Conservation (phyloP, 2,329 filamentous ascomycete species). For the Xylariales sp. region DNA sequence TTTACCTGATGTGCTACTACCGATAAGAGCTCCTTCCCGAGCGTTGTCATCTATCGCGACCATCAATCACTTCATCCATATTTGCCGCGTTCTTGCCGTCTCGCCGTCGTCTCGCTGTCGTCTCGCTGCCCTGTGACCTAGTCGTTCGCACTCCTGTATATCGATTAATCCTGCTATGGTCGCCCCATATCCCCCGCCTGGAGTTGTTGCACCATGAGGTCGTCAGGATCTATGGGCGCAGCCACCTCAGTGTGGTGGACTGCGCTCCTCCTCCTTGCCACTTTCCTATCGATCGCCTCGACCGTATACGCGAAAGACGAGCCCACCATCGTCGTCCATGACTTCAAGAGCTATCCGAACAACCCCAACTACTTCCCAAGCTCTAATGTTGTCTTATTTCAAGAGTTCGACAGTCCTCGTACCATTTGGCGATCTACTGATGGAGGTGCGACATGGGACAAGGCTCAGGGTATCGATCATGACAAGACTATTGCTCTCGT, state of each 20-base stretch:
- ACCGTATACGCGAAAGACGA: conserved; percentile 66
- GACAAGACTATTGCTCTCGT: conserved; percentile 71
- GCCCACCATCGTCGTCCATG: conserved; percentile 72
- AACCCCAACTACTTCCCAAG: conserved; percentile 92
- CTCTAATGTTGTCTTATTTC: conserved; percentile 82
- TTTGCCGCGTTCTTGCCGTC: background rate
- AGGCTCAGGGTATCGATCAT: conserved; percentile 72
- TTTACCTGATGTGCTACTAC: conserved; percentile 13
- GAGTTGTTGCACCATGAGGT: conserved; percentile 64
- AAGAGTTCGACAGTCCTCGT: conserved; percentile 68
- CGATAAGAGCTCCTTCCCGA: conserved; percentile 16
- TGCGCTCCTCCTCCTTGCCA: conserved; percentile 52
- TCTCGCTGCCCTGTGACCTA: background rate
- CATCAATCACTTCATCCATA: conserved; percentile 9
- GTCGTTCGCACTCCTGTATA: conserved; percentile 9
- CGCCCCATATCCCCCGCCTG: conserved; percentile 49
- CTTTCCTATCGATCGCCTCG: conserved; percentile 43
- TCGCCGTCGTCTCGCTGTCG: background rate
- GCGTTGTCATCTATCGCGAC: conserved; percentile 9
- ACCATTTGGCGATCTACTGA: conserved; percentile 82
- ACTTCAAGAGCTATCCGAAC: conserved; percentile 73
- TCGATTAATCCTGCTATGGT: conserved; percentile 55
- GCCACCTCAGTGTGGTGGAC: conserved; percentile 57
- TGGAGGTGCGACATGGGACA: conserved; percentile 82
- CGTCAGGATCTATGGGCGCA: conserved; percentile 58